These are phyloP conservation scores for Flaveria floridana DNA, from an alignment of 140 eudicot genomes.

Conservation along the genomic window DNA sequence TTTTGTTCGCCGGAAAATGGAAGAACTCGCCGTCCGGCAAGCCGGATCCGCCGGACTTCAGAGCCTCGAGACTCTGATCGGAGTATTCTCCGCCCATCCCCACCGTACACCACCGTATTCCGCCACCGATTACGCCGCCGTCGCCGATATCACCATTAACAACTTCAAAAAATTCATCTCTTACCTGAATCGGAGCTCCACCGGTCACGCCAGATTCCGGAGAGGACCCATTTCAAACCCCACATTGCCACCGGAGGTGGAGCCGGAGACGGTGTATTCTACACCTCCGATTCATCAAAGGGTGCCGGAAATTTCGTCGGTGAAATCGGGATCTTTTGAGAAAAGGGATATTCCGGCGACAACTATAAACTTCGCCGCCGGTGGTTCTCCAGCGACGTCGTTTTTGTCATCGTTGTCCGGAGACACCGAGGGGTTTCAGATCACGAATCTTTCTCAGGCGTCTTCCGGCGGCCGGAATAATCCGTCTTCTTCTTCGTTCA, in stretches of 20 bases:
- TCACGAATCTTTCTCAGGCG: conserved; percentile 68
- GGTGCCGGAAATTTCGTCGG: conserved; percentile 38
- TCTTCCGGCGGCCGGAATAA: conserved; percentile 74
- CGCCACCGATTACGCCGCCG: conserved; percentile 23
- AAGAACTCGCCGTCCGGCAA: conserved; percentile 38
- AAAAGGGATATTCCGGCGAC: conserved; percentile 47
- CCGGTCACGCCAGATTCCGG: conserved; percentile 45
- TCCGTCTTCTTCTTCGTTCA: conserved; percentile 65
- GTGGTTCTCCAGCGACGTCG: conserved; percentile 54
- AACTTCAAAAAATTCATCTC: conserved; percentile 38
- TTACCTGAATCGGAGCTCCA: conserved; percentile 33
- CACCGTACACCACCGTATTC: conserved; percentile 34
- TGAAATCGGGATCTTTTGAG: conserved; percentile 41
- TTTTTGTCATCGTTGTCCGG: conserved; percentile 71
- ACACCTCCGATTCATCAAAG: conserved; percentile 18
- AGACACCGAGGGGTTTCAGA: conserved; percentile 78
- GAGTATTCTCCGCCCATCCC: conserved; percentile 31
- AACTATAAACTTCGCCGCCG: conserved; percentile 54
- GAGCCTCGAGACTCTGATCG: conserved; percentile 30
- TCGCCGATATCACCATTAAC: conserved; percentile 32
- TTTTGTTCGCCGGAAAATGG: neutral
- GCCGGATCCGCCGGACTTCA: conserved; percentile 36
- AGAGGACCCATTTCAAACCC: conserved; percentile 28
- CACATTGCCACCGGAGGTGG: neutral
- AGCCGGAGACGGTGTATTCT: conserved; percentile 5